Evolutionary conservation across 495 filamentous ascomycete species (phyloP).

Genomic region (Eremomyces bilateralis): DNA sequence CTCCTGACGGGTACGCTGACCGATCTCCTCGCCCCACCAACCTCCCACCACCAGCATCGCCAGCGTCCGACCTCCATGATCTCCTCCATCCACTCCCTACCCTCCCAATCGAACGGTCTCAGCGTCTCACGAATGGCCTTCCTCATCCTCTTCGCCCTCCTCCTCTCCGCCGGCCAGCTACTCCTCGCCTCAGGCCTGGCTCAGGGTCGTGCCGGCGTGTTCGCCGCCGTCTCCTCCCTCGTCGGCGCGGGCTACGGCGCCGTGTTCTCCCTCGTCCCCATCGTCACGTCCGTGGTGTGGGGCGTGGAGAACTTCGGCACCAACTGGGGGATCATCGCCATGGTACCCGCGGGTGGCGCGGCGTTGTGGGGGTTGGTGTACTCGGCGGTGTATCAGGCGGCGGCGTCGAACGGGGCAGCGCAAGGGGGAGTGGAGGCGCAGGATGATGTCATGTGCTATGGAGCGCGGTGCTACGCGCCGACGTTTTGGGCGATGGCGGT

Average conservation of each 20-base stretch:
- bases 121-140: conserved; percentile 59
- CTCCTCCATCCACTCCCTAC: conserved; percentile 3
- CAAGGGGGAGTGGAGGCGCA: conserved; percentile 14
- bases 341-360: conserved; percentile 69
- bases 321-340: conserved; percentile 88
- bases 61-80: conserved; percentile 17
- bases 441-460: conserved; percentile 41
- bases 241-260: conserved; percentile 86
- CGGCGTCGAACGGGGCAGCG: conserved; percentile 9
- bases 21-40: conserved; percentile 64
- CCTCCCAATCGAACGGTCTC: conserved; percentile 18
- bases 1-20: conserved; percentile 68
- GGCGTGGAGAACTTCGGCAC: conserved; percentile 96
- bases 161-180: conserved; percentile 58
- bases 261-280: conserved; percentile 70
- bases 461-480: conserved; percentile 50
- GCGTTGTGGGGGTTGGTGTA: conserved; percentile 75
- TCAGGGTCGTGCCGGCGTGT: conserved; percentile 41
- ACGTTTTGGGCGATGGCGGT: conserved; percentile 65
- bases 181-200: conserved; percentile 50
- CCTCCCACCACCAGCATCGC: conserved; percentile 13
- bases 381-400: conserved; percentile 49
- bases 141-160: conserved; percentile 47
- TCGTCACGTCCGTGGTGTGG: conserved; percentile 87
- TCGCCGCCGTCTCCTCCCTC: conserved; percentile 58